phyloP scores from a whole-genome alignment of 2,329 filamentous ascomycete genomes.

The Fusarium bulbicola region DNA sequence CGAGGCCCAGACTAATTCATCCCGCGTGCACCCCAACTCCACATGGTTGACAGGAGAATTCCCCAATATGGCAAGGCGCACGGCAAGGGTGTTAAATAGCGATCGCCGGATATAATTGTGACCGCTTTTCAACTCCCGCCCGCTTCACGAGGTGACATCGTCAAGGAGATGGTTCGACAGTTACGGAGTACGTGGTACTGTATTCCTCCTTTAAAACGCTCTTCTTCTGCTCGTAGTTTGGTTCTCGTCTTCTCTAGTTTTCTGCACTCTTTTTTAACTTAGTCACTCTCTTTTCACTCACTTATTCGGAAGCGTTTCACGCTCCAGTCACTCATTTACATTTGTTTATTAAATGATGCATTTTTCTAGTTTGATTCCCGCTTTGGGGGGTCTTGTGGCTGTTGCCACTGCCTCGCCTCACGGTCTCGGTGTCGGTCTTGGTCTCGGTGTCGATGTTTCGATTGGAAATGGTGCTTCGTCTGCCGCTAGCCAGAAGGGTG shows the following conservation, averaged over 20 bases:
- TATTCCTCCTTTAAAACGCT: slow-evolving; percentile 11
- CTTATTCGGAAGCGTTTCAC: slow-evolving; percentile 12
- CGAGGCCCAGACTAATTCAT: slow-evolving; percentile 1
- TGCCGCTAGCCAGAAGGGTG: neutral
- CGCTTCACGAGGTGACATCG: neutral
- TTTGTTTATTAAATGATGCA: slow-evolving; percentile 22
- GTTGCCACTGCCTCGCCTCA: slow-evolving; percentile 32
- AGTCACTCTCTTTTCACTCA: slow-evolving; percentile 30
- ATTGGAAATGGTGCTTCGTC: neutral
- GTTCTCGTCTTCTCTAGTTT: neutral
- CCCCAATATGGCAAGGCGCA: neutral
- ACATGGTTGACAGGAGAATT: slow-evolving; percentile 11
- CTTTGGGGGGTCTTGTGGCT: slow-evolving; percentile 30
- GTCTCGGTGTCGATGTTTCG: neutral
- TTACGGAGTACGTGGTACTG: neutral
- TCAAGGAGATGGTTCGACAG: neutral
- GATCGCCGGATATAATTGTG: slow-evolving; percentile 26
- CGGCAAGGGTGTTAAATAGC: slow-evolving; percentile 16
- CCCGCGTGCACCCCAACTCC: neutral
- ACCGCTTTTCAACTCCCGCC: neutral
- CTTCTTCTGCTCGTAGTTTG: neutral
- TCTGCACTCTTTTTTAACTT: slow-evolving; percentile 16
- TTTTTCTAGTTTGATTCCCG: slow-evolving; percentile 27
- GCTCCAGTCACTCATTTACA: slow-evolving; percentile 37
- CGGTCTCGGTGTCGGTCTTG: slow-evolving; percentile 3